Evolutionary conservation across 192 early-diverging fungal species (phyloP).

Genomic region (Phycomyces blakesleeanus): DNA sequence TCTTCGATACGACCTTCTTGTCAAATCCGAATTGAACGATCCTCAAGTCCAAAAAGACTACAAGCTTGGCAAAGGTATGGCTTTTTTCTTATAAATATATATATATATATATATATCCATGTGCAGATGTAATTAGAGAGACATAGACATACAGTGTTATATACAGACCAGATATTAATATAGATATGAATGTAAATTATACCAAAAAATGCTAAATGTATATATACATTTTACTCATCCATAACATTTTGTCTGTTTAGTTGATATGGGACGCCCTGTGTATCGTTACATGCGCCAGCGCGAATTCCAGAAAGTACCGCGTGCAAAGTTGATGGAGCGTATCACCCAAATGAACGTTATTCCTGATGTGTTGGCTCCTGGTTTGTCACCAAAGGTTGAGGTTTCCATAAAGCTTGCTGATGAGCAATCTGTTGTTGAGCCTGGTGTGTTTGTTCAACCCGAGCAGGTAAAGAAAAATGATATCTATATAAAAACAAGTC

Average conservation of each 20-base stretch:
- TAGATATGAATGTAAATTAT: too few species aligned
- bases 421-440: slow-evolving; percentile 25
- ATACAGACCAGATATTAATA: too few species aligned
- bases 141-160: too few species aligned
- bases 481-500: too few species aligned
- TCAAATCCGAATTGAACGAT: slow-evolving; percentile 66
- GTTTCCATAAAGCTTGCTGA: slow-evolving; percentile 39
- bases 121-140: too few species aligned
- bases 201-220: too few species aligned
- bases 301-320: slow-evolving; percentile 53
- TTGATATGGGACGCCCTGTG: slow-evolving; percentile 66
- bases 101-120: too few species aligned
- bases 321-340: slow-evolving; percentile 61
- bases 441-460: slow-evolving; percentile 36
- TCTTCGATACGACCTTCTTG: slow-evolving; percentile 49
- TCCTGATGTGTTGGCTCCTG: slow-evolving; percentile 62
- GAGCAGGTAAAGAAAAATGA: slow-evolving; percentile 21
- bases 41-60: slow-evolving; percentile 67
- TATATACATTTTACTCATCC: too few species aligned
- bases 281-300: slow-evolving; percentile 63
- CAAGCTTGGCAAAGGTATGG: slow-evolving; percentile 43
- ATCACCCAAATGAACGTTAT: slow-evolving; percentile 73
- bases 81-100: too few species aligned
- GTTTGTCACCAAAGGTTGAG: slow-evolving; percentile 43
- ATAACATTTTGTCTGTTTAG: slow-evolving; percentile 15